Base-by-base conservation (phyloP, 2,329 filamentous ascomycete species). In the Parasarocladium wereldwijsianum region DNA sequence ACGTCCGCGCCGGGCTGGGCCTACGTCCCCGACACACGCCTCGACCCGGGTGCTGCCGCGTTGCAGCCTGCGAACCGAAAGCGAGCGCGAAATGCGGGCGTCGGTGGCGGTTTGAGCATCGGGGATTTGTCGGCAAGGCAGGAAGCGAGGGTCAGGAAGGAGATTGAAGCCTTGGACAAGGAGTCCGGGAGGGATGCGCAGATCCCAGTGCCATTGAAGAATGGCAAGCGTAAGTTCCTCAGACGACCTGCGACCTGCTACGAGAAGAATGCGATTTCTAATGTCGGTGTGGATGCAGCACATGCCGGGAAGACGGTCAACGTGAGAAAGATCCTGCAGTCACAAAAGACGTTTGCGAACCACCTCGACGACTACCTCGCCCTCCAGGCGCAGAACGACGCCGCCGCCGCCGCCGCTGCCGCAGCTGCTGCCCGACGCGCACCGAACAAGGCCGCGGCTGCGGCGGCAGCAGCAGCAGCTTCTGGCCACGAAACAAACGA, bases 1-100 rank as follows among this genome's bases (percentile, higher is more conserved):
- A 70, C 71, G 25, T 62, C 68, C 25, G 80, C 83, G 1, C 85
- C 87, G 1, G 87, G 87, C 45, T 96, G 85, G 79, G 84, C 84
- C 9, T 93, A 93, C 50, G 82, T 94, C 2, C 76, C 85, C 17
- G 83, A 93, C 47, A 75, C 69, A 48, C 66, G 51, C 24, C 64
- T 68, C 33, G 64, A 70, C 32, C 64, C 68, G 8, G 64, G 66
- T 40, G 50, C 58, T 29, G 49, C 61, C 31, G 62, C 63, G 35
- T 54, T 60, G 38, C 55, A 52, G 36, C 63, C 58, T 34, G 54
- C 58, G 39, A 69, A 66, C 61, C 68, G 79, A 37, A 93, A 92
- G 55, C 78, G 84, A 44, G 75, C 71, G 17, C 67, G 79, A 38
- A 69, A 62, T 43, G 52, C 65, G 35, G 60, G 60, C 4, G 60